Conservation (phyloP, 192 early-diverging fungal species). For the Ambispora gerdemannii region DNA sequence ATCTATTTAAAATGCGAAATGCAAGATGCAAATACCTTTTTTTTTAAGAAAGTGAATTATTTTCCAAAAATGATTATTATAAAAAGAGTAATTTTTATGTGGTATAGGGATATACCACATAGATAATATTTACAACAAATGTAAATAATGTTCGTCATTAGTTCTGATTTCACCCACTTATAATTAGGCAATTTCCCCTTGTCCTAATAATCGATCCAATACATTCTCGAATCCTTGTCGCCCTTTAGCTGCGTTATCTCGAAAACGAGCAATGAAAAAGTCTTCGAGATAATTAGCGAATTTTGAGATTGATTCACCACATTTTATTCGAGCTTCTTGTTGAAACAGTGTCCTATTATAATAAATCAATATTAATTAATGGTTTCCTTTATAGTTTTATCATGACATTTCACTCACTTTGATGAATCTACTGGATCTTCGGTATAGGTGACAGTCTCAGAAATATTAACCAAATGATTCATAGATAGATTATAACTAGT, state of each 20-base stretch:
- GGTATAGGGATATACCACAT: too few relatives aligned
- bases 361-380: conserved; percentile 23
- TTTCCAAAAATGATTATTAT: too few relatives aligned
- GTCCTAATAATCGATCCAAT: conserved; percentile 52
- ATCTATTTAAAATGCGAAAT: too few relatives aligned
- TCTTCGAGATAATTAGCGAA: conserved; percentile 80
- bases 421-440: conserved; percentile 54
- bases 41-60: too few relatives aligned
- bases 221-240: conserved; percentile 83
- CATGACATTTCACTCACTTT: conserved; percentile 32
- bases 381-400: too few relatives aligned
- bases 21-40: too few relatives aligned
- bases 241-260: conserved; percentile 85
- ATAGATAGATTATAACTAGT: conserved; percentile 82
- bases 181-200: conserved; percentile 1
- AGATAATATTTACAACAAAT: too few relatives aligned
- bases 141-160: too few relatives aligned
- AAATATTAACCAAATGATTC: conserved; percentile 76
- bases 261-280: conserved; percentile 79
- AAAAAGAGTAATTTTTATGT: too few relatives aligned
- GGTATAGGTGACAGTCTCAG: conserved; percentile 82
- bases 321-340: conserved; percentile 82
- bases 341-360: conserved; percentile 62
- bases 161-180: too few relatives aligned
- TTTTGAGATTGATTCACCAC: conserved; percentile 64